phyloP scores from a whole-genome alignment of 2,329 filamentous ascomycete genomes.

The Colletotrichum liriopes region DNA sequence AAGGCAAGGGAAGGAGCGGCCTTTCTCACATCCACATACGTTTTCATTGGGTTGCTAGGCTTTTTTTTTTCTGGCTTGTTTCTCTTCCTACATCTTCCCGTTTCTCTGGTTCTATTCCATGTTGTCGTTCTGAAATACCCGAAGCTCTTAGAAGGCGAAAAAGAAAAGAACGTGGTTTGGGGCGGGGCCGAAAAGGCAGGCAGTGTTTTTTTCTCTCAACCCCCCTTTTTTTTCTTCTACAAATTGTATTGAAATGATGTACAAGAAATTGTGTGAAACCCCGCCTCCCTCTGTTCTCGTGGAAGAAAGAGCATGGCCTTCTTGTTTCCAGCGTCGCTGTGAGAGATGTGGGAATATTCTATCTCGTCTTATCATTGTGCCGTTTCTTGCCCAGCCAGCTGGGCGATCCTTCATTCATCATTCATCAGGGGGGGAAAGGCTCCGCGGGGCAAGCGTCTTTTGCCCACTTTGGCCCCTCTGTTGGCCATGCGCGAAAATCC shows the following conservation, averaged over 20 bases:
- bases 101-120: conserved; percentile 33
- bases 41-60: conserved; percentile 15
- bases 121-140: conserved; percentile 44
- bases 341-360: conserved; percentile 5
- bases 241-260: conserved; percentile 42
- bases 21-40: conserved; percentile 15
- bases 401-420: conserved; percentile 7
- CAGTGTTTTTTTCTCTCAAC: conserved; percentile 17
- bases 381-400: conserved; percentile 25
- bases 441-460: background rate
- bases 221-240: conserved; percentile 6
- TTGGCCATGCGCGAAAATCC: background rate
- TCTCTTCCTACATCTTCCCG: conserved; percentile 9
- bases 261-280: conserved; percentile 36
- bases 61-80: background rate
- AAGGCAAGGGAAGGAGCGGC: conserved; percentile 9
- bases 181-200: conserved; percentile 11
- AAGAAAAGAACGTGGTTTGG: conserved; percentile 39
- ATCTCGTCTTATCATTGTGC: background rate
- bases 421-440: conserved; percentile 1
- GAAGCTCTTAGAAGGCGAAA: conserved; percentile 40
- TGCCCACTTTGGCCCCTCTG: background rate
- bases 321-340: background rate
- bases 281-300: background rate
- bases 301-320: background rate